Percentiles rank a stretch among this genome's conserved stretches.
phyloP scores from a whole-genome alignment of 306 rosid species.

The Mucuna pruriens region DNA sequence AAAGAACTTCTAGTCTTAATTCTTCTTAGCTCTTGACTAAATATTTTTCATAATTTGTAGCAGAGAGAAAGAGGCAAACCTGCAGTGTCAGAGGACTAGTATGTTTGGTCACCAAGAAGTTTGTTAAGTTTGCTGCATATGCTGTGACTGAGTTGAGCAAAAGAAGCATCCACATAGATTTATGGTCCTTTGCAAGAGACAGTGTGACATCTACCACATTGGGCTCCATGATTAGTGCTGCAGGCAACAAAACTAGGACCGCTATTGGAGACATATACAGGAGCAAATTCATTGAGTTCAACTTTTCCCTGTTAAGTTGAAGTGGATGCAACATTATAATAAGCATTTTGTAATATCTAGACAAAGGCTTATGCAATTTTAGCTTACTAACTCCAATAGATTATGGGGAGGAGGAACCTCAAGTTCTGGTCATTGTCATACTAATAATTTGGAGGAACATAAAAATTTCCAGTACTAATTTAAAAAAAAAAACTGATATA shows the following conservation, averaged over 20 bases:
- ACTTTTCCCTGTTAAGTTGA: constrained; percentile 75
- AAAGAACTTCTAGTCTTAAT: neutral
- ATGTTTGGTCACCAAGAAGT: constrained; percentile 98
- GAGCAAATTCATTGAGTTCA: constrained; percentile 96
- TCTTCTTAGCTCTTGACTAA: neutral
- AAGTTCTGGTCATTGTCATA: neutral
- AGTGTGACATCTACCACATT: constrained; percentile 66
- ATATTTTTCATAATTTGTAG: constrained; percentile 3
- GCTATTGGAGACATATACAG: constrained; percentile 96
- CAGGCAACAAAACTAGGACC: constrained; percentile 75
- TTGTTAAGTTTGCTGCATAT: constrained; percentile 86
- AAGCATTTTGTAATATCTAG: constrained; percentile 18
- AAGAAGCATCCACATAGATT: constrained; percentile 88
- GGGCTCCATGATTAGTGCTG: constrained; percentile 92
- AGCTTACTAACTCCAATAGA: neutral
- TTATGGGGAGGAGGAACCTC: neutral
- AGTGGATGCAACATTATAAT: constrained; percentile 33
- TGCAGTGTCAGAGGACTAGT: constrained; percentile 96
- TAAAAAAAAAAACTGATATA: neutral
- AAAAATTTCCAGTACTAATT: neutral
- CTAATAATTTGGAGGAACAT: neutral
- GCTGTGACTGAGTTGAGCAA: constrained; percentile 81
- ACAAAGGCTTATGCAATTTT: neutral
- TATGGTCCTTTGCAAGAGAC: constrained; percentile 75
- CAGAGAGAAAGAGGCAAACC: constrained; percentile 53